A percentile compares a stretch with the other conserved stretches of the same genome.
Evolutionary conservation across 2,329 filamentous ascomycete species (phyloP).

Genomic region (Colletotrichum magnum): DNA sequence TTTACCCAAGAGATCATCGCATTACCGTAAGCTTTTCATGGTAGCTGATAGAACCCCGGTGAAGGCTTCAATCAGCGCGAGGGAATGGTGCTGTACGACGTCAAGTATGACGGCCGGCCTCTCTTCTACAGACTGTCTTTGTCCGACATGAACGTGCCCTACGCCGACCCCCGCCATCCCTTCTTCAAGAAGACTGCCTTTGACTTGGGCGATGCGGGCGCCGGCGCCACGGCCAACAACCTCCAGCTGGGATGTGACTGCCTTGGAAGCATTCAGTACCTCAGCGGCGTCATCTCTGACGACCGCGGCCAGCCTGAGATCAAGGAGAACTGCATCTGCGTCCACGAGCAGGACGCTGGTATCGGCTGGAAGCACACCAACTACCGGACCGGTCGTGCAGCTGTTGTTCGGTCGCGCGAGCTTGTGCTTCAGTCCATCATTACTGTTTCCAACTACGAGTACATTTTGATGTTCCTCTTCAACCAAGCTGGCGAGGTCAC

Average conservation of each 20-base stretch:
- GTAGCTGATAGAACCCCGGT: neutral
- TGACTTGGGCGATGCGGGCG: constrained; percentile 77
- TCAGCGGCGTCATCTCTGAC: constrained; percentile 65
- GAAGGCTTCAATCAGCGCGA: constrained; percentile 71
- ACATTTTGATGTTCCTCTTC: constrained; percentile 76
- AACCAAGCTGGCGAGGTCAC: constrained; percentile 74
- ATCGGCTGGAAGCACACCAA: constrained; percentile 81
- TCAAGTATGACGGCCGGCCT: constrained; percentile 70
- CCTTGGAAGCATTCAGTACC: constrained; percentile 74
- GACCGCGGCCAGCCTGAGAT: constrained; percentile 67
- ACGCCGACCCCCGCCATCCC: constrained; percentile 74
- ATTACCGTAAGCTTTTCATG: neutral
- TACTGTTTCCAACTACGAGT: constrained; percentile 80
- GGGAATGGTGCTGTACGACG: constrained; percentile 71
- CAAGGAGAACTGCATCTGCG: constrained; percentile 74
- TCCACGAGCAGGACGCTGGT: constrained; percentile 79
- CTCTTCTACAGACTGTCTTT: constrained; percentile 71
- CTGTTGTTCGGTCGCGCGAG: constrained; percentile 73
- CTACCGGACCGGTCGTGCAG: constrained; percentile 73
- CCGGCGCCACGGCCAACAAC: constrained; percentile 76
- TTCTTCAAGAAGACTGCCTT: constrained; percentile 77
- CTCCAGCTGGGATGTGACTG: constrained; percentile 78
- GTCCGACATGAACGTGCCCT: constrained; percentile 74
- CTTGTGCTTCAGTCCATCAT: constrained; percentile 78
- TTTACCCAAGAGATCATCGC: neutral